These are phyloP conservation scores for Eimeria brunetti DNA, from an alignment of 169 alveolate species.

Conservation along the genomic window DNA sequence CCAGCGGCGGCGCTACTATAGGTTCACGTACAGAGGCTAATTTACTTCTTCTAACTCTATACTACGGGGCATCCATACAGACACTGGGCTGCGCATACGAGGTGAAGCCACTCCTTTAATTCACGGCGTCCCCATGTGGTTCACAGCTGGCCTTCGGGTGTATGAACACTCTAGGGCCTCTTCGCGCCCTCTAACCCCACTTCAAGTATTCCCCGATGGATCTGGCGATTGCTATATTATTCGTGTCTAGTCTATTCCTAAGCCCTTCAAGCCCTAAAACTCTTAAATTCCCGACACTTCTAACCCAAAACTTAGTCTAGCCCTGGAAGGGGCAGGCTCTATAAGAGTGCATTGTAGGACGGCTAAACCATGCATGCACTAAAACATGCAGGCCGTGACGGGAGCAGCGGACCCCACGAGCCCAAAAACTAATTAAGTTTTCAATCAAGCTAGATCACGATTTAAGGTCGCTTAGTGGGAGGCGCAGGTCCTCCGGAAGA, in stretches of 20 bases:
- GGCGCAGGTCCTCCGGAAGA: constrained; percentile 90
- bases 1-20: neutral
- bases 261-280: neutral
- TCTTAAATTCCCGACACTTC: neutral
- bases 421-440: neutral
- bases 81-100: neutral
- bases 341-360: neutral
- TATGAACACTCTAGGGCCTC: neutral
- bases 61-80: neutral
- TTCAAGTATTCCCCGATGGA: neutral
- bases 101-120: neutral
- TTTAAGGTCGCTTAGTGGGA: constrained; percentile 78
- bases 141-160: neutral
- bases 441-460: neutral
- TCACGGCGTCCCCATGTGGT: neutral
- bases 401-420: neutral
- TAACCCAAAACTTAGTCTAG: neutral
- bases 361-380: neutral
- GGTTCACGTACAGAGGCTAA: neutral
- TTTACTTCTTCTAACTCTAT: neutral
- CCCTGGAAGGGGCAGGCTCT: neutral
- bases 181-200: neutral
- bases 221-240: neutral
- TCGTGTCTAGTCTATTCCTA: neutral
- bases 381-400: neutral